phyloP scores from a whole-genome alignment of 1,139 yeast species.

The Chernovozyma aurita region DNA sequence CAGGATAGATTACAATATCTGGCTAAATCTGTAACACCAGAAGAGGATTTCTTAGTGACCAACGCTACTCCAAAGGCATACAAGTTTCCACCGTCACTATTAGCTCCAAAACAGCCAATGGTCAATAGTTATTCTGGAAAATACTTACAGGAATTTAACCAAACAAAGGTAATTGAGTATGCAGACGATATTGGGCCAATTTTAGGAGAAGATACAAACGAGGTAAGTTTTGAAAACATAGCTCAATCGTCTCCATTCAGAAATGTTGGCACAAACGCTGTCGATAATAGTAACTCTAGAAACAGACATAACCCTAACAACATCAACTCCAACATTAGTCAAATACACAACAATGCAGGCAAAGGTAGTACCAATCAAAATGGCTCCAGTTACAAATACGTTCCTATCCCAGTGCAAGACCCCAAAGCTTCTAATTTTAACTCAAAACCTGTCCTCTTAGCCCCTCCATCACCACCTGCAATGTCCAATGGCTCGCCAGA shows the following conservation, averaged over 20 bases:
- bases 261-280: slow-evolving; percentile 26
- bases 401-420: slow-evolving; percentile 41
- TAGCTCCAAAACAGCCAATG: slow-evolving; percentile 11
- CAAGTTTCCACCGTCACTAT: slow-evolving; percentile 46
- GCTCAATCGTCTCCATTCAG: slow-evolving; percentile 6
- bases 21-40: too few species aligned
- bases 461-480: slow-evolving; percentile 44
- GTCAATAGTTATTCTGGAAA: slow-evolving; percentile 38
- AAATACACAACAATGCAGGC: too few species aligned
- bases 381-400: slow-evolving; percentile 33
- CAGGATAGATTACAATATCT: too few species aligned
- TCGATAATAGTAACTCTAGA: slow-evolving; percentile 36
- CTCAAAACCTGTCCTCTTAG: slow-evolving; percentile 20
- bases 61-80: slow-evolving; percentile 38
- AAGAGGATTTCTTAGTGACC: slow-evolving; percentile 37
- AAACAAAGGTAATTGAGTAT: slow-evolving; percentile 14
- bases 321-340: too few species aligned
- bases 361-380: too few species aligned
- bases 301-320: too few species aligned
- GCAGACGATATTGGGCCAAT: slow-evolving; percentile 43
- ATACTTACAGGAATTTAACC: slow-evolving; percentile 37
- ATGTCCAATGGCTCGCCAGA: slow-evolving; percentile 34
- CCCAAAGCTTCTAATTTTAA: slow-evolving; percentile 12
- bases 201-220: slow-evolving; percentile 19
- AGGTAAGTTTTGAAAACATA: too few species aligned